Evolutionary conservation across 495 filamentous ascomycete genomes (phyloP), one percentile per base, ranked within the genome.

Genomic region (Aspergillus nanangensis): DNA sequence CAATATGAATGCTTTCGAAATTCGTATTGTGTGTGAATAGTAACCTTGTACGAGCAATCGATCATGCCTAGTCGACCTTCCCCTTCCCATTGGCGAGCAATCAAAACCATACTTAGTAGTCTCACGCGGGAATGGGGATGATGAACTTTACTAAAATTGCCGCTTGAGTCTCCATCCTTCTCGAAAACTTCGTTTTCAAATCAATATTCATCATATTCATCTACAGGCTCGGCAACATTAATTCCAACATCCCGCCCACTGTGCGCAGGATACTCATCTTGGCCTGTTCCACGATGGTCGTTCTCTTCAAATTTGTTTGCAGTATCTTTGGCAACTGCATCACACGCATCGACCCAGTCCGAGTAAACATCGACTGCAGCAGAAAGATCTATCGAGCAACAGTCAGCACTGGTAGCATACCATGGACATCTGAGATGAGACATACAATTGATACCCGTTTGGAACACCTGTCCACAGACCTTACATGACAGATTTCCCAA

Each of bases 341-440:
- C 92, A 61, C 93, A 96, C 27, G 93, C 93, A 69, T 98, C 93
- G 41, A 98, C 86, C 93, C 93, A 98, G 59, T 96, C 94, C 23
- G 88, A 88, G 60, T 97, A 98, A 13, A 98, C 92, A 57, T 98
- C 93, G 22, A 98, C 89, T 1, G 87, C 77, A 13, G 86, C 85
- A 27, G 89, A 92, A 44, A 97, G 82, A 60, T 90, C 90, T 95
- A 41, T 29, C 11, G 1, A 40, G 21, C 17, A 41, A 11, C 25
- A 22, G 17, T 23, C 50, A 25, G 17, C n/a, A 21, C 29, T 7
- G n/a, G n/a, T n/a, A n/a, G n/a, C n/a, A n/a, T n/a, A n/a, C n/a
- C n/a, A 38, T 22, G 11, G 19, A 25, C 4, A 17, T 31, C 24
- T 27, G 18, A 32, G 5, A 17, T 20, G n/a, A 5, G n/a, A 51